Percentiles rank a stretch among this genome's conserved stretches.
phyloP scores from a whole-genome alignment of 2,329 filamentous ascomycete species.

The Cordyceps tenuipes region DNA sequence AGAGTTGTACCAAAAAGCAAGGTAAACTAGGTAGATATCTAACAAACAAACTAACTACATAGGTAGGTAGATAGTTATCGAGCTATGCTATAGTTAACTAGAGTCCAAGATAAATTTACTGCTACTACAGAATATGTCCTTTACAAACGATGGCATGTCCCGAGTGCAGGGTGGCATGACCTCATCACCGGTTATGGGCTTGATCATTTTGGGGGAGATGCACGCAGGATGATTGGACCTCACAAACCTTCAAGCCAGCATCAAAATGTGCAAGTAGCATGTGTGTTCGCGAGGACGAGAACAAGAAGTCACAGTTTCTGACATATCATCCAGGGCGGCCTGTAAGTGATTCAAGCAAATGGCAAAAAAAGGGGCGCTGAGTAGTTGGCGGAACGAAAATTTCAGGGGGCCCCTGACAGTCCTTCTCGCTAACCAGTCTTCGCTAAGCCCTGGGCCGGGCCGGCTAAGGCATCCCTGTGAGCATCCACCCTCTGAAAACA shows the following conservation, averaged over 20 bases:
- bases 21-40: too few relatives aligned
- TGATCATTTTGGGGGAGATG: constrained; percentile 2
- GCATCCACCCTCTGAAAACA: not conserved
- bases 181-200: constrained; percentile 3
- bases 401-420: not conserved
- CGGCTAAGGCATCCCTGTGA: not conserved
- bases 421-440: not conserved
- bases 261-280: not conserved
- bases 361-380: not conserved
- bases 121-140: not conserved
- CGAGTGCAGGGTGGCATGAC: not conserved
- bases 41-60: not conserved
- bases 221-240: not conserved
- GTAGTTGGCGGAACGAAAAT: not conserved
- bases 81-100: too few relatives aligned
- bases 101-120: not conserved
- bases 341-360: not conserved
- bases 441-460: constrained; percentile 10
- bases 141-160: not conserved
- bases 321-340: not conserved
- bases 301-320: not conserved
- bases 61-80: too few relatives aligned
- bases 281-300: not conserved
- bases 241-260: not conserved
- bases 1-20: not conserved